Base-by-base conservation (phyloP, 768 basidiomycete genomes). In the Hygrophoropsis aurantiaca region DNA sequence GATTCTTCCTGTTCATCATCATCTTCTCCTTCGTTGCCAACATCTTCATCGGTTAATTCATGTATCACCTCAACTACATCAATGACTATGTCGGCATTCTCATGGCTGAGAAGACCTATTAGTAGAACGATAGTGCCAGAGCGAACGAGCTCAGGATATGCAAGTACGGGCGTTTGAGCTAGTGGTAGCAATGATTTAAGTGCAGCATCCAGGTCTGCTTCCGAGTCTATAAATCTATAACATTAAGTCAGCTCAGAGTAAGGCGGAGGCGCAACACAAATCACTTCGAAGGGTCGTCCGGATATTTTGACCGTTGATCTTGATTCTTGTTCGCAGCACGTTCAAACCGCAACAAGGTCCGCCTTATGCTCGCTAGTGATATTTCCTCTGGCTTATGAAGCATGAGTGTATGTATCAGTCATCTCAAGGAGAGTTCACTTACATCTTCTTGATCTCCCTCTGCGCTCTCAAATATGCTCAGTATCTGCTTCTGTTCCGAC, bases 51-150 rank as follows among this genome's bases (percentile, higher is more conserved):
- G 1, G 94, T 95, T 51, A 97, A 77, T 66, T 99, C 97, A 57
- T 93, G 86, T 5, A 99, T 74, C 16, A 95, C 79, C 61, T 94
- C 90, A 27, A 98, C 84, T 25, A 92, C 87, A 55, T 97, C 94
- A 45, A 98, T 89, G n/a, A 90, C 89, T 50, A 99, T 97, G 68
- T 99, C 97, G 39, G 86, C 78, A 63, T 99, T 99, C 67, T 99
- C 97, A 62, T 99, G 94, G 47, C 84, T 90, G 46, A 99, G 81
- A 40, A 99, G 78, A 24, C 89, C 93, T 47, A 90, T 78, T 40
- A 98, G 76, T 21, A 84, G 71, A 25, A 75, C 61, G 13, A 93
- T 70, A 15, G 84, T 73, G 26, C 87, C 90, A 5, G 87, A 85
- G 35, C 80, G 81, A 46, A 94, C 79, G 42, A 98, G 75, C 62